Evolutionary conservation across 148 eudicot genomes (phyloP).

Genomic region (Chenopodium album): DNA sequence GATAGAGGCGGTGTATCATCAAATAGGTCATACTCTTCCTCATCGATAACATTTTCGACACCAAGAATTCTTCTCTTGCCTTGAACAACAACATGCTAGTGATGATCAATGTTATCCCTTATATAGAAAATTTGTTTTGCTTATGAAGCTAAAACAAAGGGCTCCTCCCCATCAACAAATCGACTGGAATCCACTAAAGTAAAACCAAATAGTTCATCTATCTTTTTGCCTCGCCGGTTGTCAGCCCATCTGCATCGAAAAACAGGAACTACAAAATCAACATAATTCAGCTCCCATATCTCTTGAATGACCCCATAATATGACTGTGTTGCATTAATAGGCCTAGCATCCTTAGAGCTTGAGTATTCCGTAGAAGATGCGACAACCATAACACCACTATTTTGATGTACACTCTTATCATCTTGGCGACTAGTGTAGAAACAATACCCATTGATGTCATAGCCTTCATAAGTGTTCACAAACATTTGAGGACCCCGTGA

Average conservation of each 20-base stretch:
- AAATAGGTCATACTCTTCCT: not conserved
- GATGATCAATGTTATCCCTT: not conserved
- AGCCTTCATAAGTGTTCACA: not conserved
- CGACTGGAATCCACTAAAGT: not conserved
- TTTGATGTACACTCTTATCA: not conserved
- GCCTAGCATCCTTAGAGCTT: not conserved
- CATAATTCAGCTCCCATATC: not conserved
- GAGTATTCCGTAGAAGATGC: not conserved
- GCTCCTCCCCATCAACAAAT: not conserved
- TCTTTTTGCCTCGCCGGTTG: not conserved
- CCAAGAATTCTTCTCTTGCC: not conserved
- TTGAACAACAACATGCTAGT: not conserved
- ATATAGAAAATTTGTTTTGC: not conserved
- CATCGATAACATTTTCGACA: not conserved
- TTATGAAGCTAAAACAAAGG: not conserved
- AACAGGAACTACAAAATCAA: not conserved
- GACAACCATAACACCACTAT: not conserved
- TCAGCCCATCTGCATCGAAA: not conserved
- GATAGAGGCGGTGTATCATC: not conserved
- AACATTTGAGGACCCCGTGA: not conserved
- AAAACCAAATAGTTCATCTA: not conserved
- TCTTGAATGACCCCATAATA: too few relatives aligned
- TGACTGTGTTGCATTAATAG: not conserved
- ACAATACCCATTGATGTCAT: not conserved
- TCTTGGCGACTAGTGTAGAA: not conserved